Evolutionary conservation across 352 stramenopile genomes (phyloP), one percentile per base, ranked within the genome.

Genomic region (Poterioochromonas sp.): DNA sequence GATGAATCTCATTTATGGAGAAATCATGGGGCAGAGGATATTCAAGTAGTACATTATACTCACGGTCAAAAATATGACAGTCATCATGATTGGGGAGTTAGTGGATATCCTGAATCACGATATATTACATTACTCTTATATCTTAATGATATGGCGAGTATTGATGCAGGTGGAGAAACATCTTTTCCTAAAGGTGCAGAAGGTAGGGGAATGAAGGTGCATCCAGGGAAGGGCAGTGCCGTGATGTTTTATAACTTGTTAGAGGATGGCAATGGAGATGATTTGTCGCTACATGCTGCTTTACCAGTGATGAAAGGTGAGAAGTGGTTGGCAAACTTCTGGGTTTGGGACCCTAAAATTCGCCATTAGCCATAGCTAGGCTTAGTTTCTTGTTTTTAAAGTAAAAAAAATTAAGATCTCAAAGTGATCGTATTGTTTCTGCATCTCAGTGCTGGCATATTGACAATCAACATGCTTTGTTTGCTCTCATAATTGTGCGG

Each of bases 261-360:
- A 47, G 32, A 39, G 37, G 70, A 77, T 44, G 70, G 70, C 2
- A 77, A 77, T 69, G 49, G 70, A 8, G 70, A 77, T 29, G 70
- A 77, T 43, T 77, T 69, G 49, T 39, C 49, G 15, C 43, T 77
- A 26, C 70, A 77, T 40, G 70, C 70, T 41, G 70, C 70, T 12
- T 69, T 77, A n/a, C 70, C 70, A 11, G 70, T 77, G n/a, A 35
- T 8, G 37, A 3, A 63, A 34, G 70, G 70, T 44, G 70, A 77
- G 37, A 77, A 77, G n/a, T 77, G 70, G 70, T 29, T 77, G 29
- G 70, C 70, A 26, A 77, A 77, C 37, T 77, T 77, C 35, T 77
- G 70, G 70, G 54, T 65, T 65, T 65, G 54, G 54, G 54, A 65
- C 26, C 54, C 54, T 15, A 65, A 65, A 65, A 65, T 65, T n/a